Percentiles rank a stretch among this genome's conserved stretches.
Evolutionary conservation across 2,329 filamentous ascomycete genomes (phyloP).

Genomic region (Thermomyces lanuginosus): DNA sequence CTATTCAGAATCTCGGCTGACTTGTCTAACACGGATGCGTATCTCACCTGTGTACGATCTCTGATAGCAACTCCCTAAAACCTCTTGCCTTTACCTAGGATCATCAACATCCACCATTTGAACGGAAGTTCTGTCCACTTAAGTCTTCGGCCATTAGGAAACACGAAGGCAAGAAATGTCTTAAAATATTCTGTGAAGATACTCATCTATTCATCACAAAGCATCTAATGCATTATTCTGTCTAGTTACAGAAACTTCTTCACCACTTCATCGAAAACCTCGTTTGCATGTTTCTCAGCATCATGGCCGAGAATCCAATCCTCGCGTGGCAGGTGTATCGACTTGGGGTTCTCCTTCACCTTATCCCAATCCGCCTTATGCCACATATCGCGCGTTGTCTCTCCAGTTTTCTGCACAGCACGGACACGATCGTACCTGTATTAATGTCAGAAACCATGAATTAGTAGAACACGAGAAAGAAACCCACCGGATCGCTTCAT

Average conservation of each 20-base stretch:
- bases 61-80: no score
- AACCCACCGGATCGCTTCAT: slow-evolving; percentile 24
- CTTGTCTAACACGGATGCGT: no score
- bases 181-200: no score
- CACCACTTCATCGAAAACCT: slow-evolving; percentile 18
- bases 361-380: slow-evolving; percentile 36
- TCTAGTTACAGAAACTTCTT: slow-evolving; percentile 9
- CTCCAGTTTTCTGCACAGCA: slow-evolving; percentile 33
- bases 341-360: slow-evolving; percentile 25
- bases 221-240: not conserved
- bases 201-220: no score
- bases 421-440: slow-evolving; percentile 32
- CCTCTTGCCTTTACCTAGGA: no score
- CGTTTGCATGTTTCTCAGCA: slow-evolving; percentile 32
- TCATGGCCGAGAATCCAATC: slow-evolving; percentile 36
- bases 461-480: not conserved
- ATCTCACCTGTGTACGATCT: no score
- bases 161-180: no score
- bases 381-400: slow-evolving; percentile 34
- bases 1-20: no score
- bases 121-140: no score
- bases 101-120: no score
- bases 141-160: no score
- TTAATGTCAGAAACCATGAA: not conserved
- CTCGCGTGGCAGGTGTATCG: slow-evolving; percentile 32